Percentiles rank a stretch among this genome's conserved stretches.
These are phyloP conservation scores for Medicago arabica DNA, from an alignment of 306 rosid species.

Conservation along the genomic window DNA sequence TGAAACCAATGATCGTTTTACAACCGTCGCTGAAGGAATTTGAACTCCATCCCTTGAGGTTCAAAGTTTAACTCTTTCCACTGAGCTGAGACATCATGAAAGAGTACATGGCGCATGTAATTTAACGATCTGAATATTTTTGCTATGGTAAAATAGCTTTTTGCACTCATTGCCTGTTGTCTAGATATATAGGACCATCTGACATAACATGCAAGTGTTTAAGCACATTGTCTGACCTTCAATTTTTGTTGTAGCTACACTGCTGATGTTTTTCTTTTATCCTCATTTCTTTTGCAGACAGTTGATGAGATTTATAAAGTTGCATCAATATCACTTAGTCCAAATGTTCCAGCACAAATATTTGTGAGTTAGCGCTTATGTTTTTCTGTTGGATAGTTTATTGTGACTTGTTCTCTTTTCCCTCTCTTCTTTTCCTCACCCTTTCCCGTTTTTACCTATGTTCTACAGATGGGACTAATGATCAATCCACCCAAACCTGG, in stretches of 20 bases:
- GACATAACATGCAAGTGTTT: not conserved
- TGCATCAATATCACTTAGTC: conserved; percentile 89
- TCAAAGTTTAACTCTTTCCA: too few species aligned
- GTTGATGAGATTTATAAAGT: conserved; percentile 97
- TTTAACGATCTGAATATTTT: too few species aligned
- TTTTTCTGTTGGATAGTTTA: conserved; percentile 33
- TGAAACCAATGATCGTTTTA: too few species aligned
- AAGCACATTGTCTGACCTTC: not conserved
- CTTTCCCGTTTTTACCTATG: conserved; percentile 39
- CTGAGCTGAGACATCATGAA: too few species aligned
- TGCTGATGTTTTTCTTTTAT: conserved; percentile 39
- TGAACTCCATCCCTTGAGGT: too few species aligned
- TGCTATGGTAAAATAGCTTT: too few species aligned
- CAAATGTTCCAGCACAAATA: conserved; percentile 98
- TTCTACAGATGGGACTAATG: conserved; percentile 94
- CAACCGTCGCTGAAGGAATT: too few species aligned
- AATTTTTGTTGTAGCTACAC: not conserved
- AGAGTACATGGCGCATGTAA: too few species aligned
- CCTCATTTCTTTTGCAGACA: conserved; percentile 67
- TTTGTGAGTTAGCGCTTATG: conserved; percentile 73
- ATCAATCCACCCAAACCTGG: conserved; percentile 93
- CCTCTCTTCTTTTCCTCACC: conserved; percentile 27
- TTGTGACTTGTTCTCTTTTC: conserved; percentile 27
- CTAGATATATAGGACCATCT: too few species aligned
- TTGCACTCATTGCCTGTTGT: too few species aligned